Percentiles rank a stretch among this genome's conserved stretches.
These are phyloP conservation scores for Yamadazyma takamatsuzukensis DNA, from an alignment of 805 yeast species.

Conservation along the genomic window DNA sequence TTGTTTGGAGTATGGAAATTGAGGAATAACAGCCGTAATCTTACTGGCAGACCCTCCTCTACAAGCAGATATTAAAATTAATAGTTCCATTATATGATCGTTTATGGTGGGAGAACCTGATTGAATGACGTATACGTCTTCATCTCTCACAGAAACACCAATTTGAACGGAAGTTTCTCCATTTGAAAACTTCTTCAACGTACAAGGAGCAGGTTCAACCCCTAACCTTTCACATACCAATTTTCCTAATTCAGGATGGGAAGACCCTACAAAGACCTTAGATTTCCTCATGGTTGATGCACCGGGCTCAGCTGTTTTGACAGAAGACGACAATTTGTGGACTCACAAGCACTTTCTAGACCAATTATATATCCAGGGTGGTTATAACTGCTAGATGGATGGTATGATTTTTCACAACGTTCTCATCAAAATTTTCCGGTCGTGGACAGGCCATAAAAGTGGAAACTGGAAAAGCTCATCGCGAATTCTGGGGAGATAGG, in stretches of 20 bases:
- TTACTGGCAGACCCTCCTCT: constrained; percentile 98
- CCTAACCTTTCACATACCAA: constrained; percentile 89
- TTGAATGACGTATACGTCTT: constrained; percentile 90
- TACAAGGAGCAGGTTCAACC: constrained; percentile 89
- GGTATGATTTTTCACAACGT: too few relatives aligned
- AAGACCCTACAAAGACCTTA: constrained; percentile 92
- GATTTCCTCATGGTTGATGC: constrained; percentile 97
- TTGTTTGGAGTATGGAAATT: constrained; percentile 96
- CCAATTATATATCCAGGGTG: too few relatives aligned
- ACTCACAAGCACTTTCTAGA: too few relatives aligned
- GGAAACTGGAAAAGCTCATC: too few relatives aligned
- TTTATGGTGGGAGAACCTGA: constrained; percentile 84
- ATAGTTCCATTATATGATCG: constrained; percentile 93
- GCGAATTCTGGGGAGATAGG: too few relatives aligned
- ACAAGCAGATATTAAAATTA: constrained; percentile 91
- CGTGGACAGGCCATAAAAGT: too few relatives aligned
- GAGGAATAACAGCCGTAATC: constrained; percentile 95
- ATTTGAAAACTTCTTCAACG: constrained; percentile 87
- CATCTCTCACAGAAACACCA: constrained; percentile 93
- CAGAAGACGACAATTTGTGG: too few relatives aligned
- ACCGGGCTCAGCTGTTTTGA: too few relatives aligned
- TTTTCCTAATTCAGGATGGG: constrained; percentile 92
- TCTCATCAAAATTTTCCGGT: too few relatives aligned
- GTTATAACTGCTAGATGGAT: too few relatives aligned
- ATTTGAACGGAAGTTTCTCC: constrained; percentile 97